A percentile compares a stretch with the other conserved stretches of the same genome.
Conservation (phyloP, 441 rosid species). For the Mallotus repandus region DNA sequence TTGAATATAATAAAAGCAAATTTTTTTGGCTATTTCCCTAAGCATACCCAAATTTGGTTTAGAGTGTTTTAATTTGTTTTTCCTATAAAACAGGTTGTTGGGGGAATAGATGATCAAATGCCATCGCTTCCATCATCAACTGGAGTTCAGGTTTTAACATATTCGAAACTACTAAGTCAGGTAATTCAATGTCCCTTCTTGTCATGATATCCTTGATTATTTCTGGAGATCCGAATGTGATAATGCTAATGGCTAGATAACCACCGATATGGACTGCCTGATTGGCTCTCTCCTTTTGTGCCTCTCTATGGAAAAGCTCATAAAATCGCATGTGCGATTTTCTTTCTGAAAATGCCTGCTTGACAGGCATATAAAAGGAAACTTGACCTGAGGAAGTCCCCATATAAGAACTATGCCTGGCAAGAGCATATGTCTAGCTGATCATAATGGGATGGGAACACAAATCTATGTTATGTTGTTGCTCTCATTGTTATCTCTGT, state of each 20-base stretch:
- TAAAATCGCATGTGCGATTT: not conserved
- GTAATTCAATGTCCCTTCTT: slow-evolving; percentile 40
- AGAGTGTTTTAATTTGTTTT: slow-evolving; percentile 24
- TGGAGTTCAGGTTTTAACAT: slow-evolving; percentile 72
- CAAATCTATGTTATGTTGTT: not conserved
- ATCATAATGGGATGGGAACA: too few species aligned
- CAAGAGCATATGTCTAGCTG: not conserved
- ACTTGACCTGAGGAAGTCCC: not conserved
- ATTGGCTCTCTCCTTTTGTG: not conserved
- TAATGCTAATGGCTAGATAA: not conserved
- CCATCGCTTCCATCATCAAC: slow-evolving; percentile 80
- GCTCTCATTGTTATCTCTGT: not conserved
- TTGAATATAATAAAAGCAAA: slow-evolving; percentile 10
- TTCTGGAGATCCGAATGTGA: slow-evolving; percentile 7
- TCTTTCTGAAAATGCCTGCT: not conserved
- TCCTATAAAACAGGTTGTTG: slow-evolving; percentile 73
- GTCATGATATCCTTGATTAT: slow-evolving; percentile 1
- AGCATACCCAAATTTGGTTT: not conserved
- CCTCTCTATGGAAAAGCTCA: not conserved
- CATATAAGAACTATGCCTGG: not conserved
- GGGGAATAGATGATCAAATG: slow-evolving; percentile 78
- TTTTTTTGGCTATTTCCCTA: not conserved
- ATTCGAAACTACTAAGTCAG: slow-evolving; percentile 79
- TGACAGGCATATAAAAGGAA: not conserved
- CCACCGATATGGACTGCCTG: not conserved